Percentiles rank a stretch among this genome's conserved stretches.
These are phyloP conservation scores for Solanum tarapatanum DNA, from an alignment of 257 asterid species.

Conservation along the genomic window DNA sequence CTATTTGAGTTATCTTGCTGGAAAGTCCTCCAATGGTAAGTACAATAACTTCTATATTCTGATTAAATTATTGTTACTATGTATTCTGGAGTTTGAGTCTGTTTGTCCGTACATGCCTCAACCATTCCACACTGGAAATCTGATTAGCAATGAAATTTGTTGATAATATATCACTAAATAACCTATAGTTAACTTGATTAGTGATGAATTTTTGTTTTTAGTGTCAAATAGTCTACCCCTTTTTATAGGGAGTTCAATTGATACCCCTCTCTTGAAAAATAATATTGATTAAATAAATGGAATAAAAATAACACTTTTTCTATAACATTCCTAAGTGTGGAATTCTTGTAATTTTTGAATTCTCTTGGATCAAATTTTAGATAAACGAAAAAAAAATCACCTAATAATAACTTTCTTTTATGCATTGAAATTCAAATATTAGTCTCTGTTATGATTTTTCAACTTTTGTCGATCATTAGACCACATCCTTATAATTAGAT, in stretches of 20 bases:
- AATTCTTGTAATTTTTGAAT: not conserved
- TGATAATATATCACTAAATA: not conserved
- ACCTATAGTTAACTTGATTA: not conserved
- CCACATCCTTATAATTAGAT: not conserved
- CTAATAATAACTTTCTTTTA: not conserved
- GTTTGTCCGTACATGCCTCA: not conserved
- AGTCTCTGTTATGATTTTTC: not conserved
- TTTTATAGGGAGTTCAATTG: no score
- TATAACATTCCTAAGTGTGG: not conserved
- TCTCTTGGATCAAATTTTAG: not conserved
- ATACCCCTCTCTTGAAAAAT: not conserved
- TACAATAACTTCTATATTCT: not conserved
- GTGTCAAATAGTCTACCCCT: not conserved
- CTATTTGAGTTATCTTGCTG: constrained; percentile 74
- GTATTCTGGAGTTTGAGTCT: fast-evolving
- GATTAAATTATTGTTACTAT: not conserved
- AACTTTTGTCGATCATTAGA: not conserved
- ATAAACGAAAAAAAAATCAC: not conserved
- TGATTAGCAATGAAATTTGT: not conserved
- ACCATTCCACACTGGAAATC: not conserved
- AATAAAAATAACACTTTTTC: not conserved
- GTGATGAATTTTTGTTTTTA: not conserved
- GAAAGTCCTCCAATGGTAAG: constrained; percentile 80
- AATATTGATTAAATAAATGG: not conserved
- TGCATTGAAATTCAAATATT: not conserved